Conservation (phyloP, 768 basidiomycete species). For the Clavulina sp. region DNA sequence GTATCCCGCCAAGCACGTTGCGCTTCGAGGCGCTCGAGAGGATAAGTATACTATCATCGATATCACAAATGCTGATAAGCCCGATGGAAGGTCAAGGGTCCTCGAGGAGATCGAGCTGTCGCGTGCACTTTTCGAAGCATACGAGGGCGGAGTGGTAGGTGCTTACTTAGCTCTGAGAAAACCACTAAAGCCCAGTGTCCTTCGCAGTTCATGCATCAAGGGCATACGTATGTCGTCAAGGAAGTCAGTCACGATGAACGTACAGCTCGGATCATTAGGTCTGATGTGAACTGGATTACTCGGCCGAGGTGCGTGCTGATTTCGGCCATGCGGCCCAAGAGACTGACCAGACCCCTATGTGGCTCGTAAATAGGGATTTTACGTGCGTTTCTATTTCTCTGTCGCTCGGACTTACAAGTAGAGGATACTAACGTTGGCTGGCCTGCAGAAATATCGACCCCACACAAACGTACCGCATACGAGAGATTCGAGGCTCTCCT, state of each 20-base stretch:
- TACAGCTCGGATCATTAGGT: conserved; percentile 46
- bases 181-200: neutral
- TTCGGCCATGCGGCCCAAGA: neutral
- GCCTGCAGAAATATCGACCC: conserved; percentile 53
- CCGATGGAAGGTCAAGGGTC: conserved; percentile 26
- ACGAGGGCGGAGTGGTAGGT: conserved; percentile 71
- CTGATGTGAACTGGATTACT: conserved; percentile 78
- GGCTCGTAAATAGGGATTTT: conserved; percentile 39
- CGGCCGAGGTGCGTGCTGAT: conserved; percentile 32
- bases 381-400: conserved; percentile 31
- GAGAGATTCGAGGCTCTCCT: conserved; percentile 38
- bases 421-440: neutral
- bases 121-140: conserved; percentile 66
- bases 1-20: conserved; percentile 50
- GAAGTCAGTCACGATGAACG: conserved; percentile 68
- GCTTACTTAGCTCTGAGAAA: neutral
- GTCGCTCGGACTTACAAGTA: neutral
- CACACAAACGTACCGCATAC: conserved; percentile 54
- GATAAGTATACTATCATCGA: conserved; percentile 65
- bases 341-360: neutral
- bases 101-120: conserved; percentile 75
- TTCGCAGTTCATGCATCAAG: conserved; percentile 71
- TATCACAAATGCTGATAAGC: conserved; percentile 26
- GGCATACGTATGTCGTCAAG: conserved; percentile 59
- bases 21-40: conserved; percentile 62